phyloP scores from a whole-genome alignment of 495 filamentous ascomycete genomes.

The Talaromyces ruber region DNA sequence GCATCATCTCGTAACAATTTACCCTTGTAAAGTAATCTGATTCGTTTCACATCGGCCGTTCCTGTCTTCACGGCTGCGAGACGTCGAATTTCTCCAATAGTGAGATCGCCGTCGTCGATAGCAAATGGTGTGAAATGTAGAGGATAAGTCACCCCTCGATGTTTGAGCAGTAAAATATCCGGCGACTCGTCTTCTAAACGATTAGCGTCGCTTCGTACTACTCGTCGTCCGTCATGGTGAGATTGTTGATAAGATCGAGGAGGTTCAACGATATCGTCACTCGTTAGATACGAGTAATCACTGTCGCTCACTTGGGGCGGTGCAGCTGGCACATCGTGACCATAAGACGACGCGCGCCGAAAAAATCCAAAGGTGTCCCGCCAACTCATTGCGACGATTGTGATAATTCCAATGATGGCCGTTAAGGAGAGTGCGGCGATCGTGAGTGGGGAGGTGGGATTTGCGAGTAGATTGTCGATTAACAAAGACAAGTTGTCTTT shows the following conservation, averaged over 20 bases:
- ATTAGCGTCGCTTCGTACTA: constrained; percentile 7
- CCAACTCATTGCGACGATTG: constrained; percentile 53
- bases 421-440: constrained; percentile 29
- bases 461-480: not conserved
- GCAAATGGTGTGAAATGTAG: constrained; percentile 73
- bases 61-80: constrained; percentile 56
- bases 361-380: constrained; percentile 48
- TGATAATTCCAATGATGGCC: constrained; percentile 37
- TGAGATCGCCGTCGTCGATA: constrained; percentile 69
- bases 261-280: constrained; percentile 50
- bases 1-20: constrained; percentile 60
- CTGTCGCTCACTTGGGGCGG: constrained; percentile 60
- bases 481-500: not conserved
- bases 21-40: constrained; percentile 80
- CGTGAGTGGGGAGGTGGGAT: constrained; percentile 14
- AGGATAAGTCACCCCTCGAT: constrained; percentile 62
- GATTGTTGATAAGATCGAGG: constrained; percentile 21
- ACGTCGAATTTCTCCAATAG: constrained; percentile 56
- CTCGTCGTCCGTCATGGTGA: constrained; percentile 23
- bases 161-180: constrained; percentile 68
- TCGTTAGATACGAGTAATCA: constrained; percentile 76
- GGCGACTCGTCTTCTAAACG: constrained; percentile 32
- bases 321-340: constrained; percentile 6
- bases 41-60: constrained; percentile 46
- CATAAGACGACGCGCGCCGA: constrained; percentile 42